Base-by-base conservation (phyloP, 1,284 basidiomycete species). In the Trichosporon sp. region DNA sequence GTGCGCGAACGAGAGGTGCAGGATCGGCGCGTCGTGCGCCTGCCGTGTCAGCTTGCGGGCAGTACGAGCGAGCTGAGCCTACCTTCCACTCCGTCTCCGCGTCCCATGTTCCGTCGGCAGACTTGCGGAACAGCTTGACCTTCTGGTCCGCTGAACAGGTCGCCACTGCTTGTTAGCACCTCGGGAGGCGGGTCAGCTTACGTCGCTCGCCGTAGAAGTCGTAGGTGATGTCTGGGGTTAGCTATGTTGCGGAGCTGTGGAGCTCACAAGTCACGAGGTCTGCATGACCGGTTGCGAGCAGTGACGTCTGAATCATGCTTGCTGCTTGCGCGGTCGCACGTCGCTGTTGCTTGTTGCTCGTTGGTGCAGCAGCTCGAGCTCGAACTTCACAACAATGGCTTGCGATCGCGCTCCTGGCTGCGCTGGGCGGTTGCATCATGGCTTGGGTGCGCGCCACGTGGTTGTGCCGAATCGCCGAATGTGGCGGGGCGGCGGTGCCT, bases 1-100 rank as follows among this genome's bases (percentile, higher is more conserved):
- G 77, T 95, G 92, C 1, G 92, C 92, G 90, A 93, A 96, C 67
- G 87, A 88, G n/a, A 95, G 76, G 80, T 88, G 89, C 8, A 92
- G 88, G 47, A 95, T 86, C 0, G 93, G 88, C 11, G 93, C 93
- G 76, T 94, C 92, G 80, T 95, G 93, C 15, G 93, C 93, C 92
- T 95, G 77, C 12, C 7, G 62, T 58, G 69, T 66, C 56, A 62
- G 62, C 21, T 25, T 23, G 35, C 23, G 53, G 35, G 15, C 3
- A 51, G 27, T 18, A 2, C 0, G 7, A 13, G 3, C 3, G 29
- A 60, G 51, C 51, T 56, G 25, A n/a, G 23, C 86, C 38, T 69
- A 91, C 92, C 86, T 93, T 94, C 93, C 93, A 95, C 76, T 93
- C 92, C 68, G 92, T 90, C 76, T 92, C 89, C 1, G 88, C 86